Percentiles rank a stretch among this genome's conserved stretches.
Conservation (phyloP, 306 rosid genomes). For the Carpinus viminea region DNA sequence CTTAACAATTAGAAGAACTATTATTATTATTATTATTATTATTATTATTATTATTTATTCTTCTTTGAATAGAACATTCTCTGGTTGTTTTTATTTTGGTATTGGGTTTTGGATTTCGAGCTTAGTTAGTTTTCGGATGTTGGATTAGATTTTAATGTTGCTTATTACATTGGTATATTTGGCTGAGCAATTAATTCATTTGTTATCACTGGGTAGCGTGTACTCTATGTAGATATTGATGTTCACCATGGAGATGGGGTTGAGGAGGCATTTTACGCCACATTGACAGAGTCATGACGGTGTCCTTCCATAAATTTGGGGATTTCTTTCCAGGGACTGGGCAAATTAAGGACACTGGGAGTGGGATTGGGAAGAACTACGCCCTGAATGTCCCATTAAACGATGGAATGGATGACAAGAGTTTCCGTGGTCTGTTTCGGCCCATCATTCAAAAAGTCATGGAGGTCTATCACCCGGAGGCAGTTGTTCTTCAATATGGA, state of each 20-base stretch:
- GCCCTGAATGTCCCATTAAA: constrained; percentile 82
- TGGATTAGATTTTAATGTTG: neutral
- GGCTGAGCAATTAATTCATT: neutral
- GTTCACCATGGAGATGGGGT: constrained; percentile 99
- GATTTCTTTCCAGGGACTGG: constrained; percentile 95
- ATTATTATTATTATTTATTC: too few relatives aligned
- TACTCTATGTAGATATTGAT: constrained; percentile 78
- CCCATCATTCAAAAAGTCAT: constrained; percentile 74
- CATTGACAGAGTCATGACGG: constrained; percentile 94
- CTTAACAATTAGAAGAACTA: too few relatives aligned
- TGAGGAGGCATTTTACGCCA: constrained; percentile 95
- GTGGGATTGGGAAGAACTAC: constrained; percentile 74
- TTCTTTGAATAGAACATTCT: neutral
- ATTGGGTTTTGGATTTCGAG: neutral
- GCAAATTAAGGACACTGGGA: constrained; percentile 69
- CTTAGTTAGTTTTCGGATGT: too few relatives aligned
- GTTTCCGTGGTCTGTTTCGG: constrained; percentile 71
- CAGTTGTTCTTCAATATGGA: constrained; percentile 92
- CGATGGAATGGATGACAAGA: constrained; percentile 85
- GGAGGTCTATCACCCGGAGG: constrained; percentile 85
- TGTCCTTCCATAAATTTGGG: constrained; percentile 87
- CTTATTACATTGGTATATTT: neutral
- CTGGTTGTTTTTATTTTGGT: neutral
- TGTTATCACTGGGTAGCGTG: constrained; percentile 58
- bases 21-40: too few relatives aligned